Percentiles rank a stretch among this genome's conserved stretches.
These are phyloP conservation scores for Arthonia radiata DNA, from an alignment of 495 filamentous ascomycete genomes.

Conservation along the genomic window DNA sequence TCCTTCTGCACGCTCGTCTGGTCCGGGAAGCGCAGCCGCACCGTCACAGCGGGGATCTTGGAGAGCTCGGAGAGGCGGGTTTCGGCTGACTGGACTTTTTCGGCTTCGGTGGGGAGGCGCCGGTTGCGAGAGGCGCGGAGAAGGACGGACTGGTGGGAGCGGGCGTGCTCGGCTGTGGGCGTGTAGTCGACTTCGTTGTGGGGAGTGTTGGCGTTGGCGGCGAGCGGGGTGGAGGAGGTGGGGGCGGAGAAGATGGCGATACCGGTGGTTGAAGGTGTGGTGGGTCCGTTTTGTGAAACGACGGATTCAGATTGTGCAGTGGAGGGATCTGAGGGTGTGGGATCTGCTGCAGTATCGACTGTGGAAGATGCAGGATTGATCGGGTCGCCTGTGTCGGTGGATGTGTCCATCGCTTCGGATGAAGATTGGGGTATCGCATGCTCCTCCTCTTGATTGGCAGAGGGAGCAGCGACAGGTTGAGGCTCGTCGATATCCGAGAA, in stretches of 20 bases:
- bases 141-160: slow-evolving; percentile 54
- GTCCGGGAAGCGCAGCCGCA: slow-evolving; percentile 77
- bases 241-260: slow-evolving; percentile 59
- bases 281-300: too few species aligned
- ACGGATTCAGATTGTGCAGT: too few species aligned
- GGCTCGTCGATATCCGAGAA: slow-evolving; percentile 20
- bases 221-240: slow-evolving; percentile 41
- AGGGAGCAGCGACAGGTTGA: slow-evolving; percentile 2
- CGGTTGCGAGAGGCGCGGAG: slow-evolving; percentile 34
- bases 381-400: slow-evolving; percentile 1
- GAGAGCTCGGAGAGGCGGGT: slow-evolving; percentile 35
- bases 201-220: slow-evolving; percentile 33
- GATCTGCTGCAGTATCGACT: slow-evolving; percentile 7
- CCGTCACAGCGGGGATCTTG: slow-evolving; percentile 36
- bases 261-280: slow-evolving; percentile 7
- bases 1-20: slow-evolving; percentile 24
- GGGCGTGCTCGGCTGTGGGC: slow-evolving; percentile 65
- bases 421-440: slow-evolving; percentile 4
- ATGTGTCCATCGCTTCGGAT: slow-evolving; percentile 1
- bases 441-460: slow-evolving; percentile 2
- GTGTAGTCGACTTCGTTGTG: slow-evolving; percentile 54
- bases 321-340: too few species aligned
- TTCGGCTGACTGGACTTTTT: slow-evolving; percentile 30
- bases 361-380: slow-evolving; percentile 8
- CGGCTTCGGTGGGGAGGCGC: slow-evolving; percentile 42